Base-by-base conservation (phyloP, 208 protist species). In the Trypanosoma conorhini region DNA sequence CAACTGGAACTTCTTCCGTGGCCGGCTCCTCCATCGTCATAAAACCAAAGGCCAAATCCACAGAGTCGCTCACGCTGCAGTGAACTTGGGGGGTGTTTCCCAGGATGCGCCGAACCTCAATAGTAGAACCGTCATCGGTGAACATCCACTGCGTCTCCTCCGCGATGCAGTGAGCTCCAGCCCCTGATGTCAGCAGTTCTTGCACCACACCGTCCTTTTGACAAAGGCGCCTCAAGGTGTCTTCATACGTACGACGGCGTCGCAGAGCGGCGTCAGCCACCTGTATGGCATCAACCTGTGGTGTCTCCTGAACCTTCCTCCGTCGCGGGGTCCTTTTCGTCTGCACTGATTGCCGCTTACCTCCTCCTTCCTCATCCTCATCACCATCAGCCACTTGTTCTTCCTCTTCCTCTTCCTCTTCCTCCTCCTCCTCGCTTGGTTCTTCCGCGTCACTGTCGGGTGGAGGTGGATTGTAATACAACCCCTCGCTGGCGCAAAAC, bases 141-240 rank as follows among this genome's bases (percentile, higher is more conserved):
- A 81, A 82, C 76, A 92, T 80, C 86, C 84, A 92, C 56, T 86
- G 80, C 40, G 84, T 80, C 61, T 93, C 87, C 28, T 85, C 74
- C 17, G 74, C 62, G 0, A 79, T 82, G 21, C 61, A 70, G n/a
- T 71, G 77, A 0, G 84, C 79, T 5, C 80, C 73, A 17, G 54
- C n/a, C 21, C 76, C 79, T 15, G 66, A 44, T 15, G 64, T 73
- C 13, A 82, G 35, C 31, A 87, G 17, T 65, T 91, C 83, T 69
- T 92, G 84, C 51, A 62, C 26, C 24, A 72, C 30, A 67, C 22
- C 67, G 15, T 60, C 55, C 12, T 42, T 40, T 24, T 64, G 28
- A 62, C 35, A 12, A 46, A 88, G 33, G 31, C 61, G 66, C 1
- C 30, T 35, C 2, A 64, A 66, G 13, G 85, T 68, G 57, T 87